Base-by-base conservation (phyloP, 2,329 filamentous ascomycete genomes). In the Fusarium dimerum region DNA sequence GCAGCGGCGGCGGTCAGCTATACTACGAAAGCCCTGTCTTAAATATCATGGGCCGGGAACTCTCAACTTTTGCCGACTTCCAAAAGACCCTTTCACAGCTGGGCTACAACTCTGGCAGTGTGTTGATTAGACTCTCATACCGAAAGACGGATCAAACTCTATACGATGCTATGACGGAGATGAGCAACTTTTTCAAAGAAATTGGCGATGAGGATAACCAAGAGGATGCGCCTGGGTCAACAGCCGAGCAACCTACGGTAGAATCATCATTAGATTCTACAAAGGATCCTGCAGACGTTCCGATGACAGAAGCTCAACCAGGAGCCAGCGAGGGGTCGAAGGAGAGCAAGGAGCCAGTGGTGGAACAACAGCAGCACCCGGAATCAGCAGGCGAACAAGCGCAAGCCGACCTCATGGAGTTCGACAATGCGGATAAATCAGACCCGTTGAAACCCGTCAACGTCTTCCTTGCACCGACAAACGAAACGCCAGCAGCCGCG, bases 1-100 rank as follows among this genome's bases (percentile, higher is more conserved):
- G 78, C 29, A 73, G 70, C 10, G 81, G 81, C 13, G 83, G 87
- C 32, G 93, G 92, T 6, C 85, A 92, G 68, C 74, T 99, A 47
- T 89, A 88, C 70, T 97, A 97, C 66, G 90, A 97, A 73, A 88
- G 86, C 59, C 94, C 94, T 0, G 86, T 92, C 15, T 73, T 97
- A 49, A 88, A 92, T 58, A 83, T 96, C 57, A 87, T 96, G 81
- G 90, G 88, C 10, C 82, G 90, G 63, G 90, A 93, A 61, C 73
- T 96, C 15, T 81, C 86, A 3, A 85, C 83, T 0, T 90, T 97
- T 63, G 78, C 78, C 16, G 92, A 95, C 65, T 80, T 97, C 52
- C 91, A 97, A 70, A 96, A 96, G 78, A 92, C 90, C 1, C 73
- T 99, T 43, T 86, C 86, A 6, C 90, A 96, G 69, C 76, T 97